Conservation (phyloP, 208 protist genomes). For the Trypanosoma melophagium region DNA sequence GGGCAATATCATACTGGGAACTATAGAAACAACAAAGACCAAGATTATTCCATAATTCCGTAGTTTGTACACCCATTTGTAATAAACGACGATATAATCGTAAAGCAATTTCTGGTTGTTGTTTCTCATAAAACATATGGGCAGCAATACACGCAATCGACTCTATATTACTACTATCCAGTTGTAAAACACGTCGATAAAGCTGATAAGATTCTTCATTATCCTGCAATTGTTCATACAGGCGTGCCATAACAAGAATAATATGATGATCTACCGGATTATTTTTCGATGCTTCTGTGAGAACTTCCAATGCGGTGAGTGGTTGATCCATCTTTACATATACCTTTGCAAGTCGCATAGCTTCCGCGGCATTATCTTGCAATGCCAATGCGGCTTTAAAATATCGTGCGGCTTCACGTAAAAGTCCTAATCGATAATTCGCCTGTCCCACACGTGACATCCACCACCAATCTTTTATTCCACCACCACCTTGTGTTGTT, state of each 20-base stretch:
- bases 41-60: slow-evolving; percentile 96
- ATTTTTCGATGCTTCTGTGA: slow-evolving; percentile 61
- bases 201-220: slow-evolving; percentile 62
- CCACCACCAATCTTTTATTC: slow-evolving; percentile 95
- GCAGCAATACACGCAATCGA: slow-evolving; percentile 93
- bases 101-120: slow-evolving; percentile 93
- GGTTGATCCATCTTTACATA: slow-evolving; percentile 94
- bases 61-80: slow-evolving; percentile 92
- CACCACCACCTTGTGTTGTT: not conserved
- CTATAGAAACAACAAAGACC: slow-evolving; percentile 94
- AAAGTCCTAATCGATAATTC: slow-evolving; percentile 93
- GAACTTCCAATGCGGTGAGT: slow-evolving; percentile 90
- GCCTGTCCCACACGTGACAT: slow-evolving; percentile 92
- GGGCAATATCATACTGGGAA: slow-evolving; percentile 92
- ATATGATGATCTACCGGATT: slow-evolving; percentile 90
- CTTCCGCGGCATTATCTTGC: slow-evolving; percentile 83
- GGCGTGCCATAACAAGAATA: slow-evolving; percentile 81
- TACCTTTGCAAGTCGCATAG: slow-evolving; percentile 93
- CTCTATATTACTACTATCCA: slow-evolving; percentile 93
- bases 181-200: slow-evolving; percentile 81
- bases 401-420: slow-evolving; percentile 93
- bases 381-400: slow-evolving; percentile 74
- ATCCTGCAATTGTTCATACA: slow-evolving; percentile 92
- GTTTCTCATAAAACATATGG: slow-evolving; percentile 93
- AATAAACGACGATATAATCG: slow-evolving; percentile 93